These are phyloP conservation scores for Hypoxylon cercidicola DNA, from an alignment of 495 filamentous ascomycete genomes.

Conservation along the genomic window DNA sequence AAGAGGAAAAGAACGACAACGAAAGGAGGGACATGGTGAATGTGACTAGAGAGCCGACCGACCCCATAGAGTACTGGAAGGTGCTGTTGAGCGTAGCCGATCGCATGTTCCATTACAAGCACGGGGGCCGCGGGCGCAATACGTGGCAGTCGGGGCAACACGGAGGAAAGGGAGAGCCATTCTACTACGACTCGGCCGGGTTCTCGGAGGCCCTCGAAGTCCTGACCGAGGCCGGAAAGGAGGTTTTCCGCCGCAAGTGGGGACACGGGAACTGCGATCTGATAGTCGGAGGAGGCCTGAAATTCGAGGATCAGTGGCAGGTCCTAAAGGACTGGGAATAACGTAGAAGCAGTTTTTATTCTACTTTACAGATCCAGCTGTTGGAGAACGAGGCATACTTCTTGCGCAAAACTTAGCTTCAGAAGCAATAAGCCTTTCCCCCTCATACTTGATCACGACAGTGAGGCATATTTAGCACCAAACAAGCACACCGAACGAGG, in stretches of 20 bases:
- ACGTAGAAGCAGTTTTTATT: not conserved
- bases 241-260: slow-evolving; percentile 67
- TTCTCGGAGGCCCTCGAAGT: slow-evolving; percentile 63
- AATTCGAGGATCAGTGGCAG: slow-evolving; percentile 62
- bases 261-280: slow-evolving; percentile 65
- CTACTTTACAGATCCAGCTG: not conserved
- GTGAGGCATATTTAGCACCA: too few species aligned
- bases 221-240: slow-evolving; percentile 62
- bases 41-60: slow-evolving; percentile 11
- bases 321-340: slow-evolving; percentile 56
- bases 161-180: slow-evolving; percentile 70
- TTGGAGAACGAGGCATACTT: too few species aligned
- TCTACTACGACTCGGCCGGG: slow-evolving; percentile 63
- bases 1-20: slow-evolving; percentile 28
- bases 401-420: too few species aligned
- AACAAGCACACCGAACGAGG: too few species aligned
- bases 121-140: slow-evolving; percentile 60
- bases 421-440: too few species aligned
- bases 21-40: not conserved
- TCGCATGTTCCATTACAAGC: slow-evolving; percentile 55
- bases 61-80: slow-evolving; percentile 47
- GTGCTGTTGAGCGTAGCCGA: slow-evolving; percentile 40
- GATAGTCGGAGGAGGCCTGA: slow-evolving; percentile 48
- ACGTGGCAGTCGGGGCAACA: slow-evolving; percentile 68
- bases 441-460: too few species aligned